These are phyloP conservation scores for Pichia insulana DNA, from an alignment of 805 yeast genomes.

Conservation along the genomic window DNA sequence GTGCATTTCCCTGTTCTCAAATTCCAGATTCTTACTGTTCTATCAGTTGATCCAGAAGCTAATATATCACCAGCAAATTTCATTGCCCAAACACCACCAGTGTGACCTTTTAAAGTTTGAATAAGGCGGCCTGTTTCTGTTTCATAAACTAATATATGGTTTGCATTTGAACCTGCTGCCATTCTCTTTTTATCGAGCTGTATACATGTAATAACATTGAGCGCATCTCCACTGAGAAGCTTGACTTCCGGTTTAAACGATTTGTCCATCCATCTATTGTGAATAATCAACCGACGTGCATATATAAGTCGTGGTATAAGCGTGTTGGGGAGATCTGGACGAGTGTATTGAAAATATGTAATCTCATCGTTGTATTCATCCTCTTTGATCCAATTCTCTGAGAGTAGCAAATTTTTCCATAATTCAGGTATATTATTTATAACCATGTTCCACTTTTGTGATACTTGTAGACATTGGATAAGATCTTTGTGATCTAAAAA, in stretches of 20 bases:
- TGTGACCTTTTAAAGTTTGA: conserved; percentile 71
- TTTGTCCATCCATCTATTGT: conserved; percentile 76
- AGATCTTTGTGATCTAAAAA: conserved; percentile 50
- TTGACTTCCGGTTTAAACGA: conserved; percentile 57
- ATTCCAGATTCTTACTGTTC: conserved; percentile 92
- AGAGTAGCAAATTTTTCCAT: conserved; percentile 60
- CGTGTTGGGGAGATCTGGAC: conserved; percentile 9
- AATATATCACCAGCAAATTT: conserved; percentile 76
- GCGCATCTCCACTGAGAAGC: conserved; percentile 54
- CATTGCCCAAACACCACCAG: conserved; percentile 98
- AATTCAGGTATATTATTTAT: conserved; percentile 50
- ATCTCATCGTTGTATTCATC: conserved; percentile 34
- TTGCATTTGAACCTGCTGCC: conserved; percentile 89
- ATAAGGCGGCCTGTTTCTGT: conserved; percentile 61
- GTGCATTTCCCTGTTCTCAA: conserved; percentile 78
- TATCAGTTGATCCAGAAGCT: conserved; percentile 91
- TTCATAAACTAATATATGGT: conserved; percentile 70
- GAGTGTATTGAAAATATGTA: conserved; percentile 11
- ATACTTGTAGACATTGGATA: conserved; percentile 34
- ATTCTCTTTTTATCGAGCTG: conserved; percentile 88
- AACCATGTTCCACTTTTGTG: conserved; percentile 59
- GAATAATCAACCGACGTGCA: conserved; percentile 48
- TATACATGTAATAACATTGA: conserved; percentile 85
- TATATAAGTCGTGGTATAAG: conserved; percentile 33
- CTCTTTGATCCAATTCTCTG: conserved; percentile 50